Percentiles rank a stretch among this genome's conserved stretches.
Conservation (phyloP, 345 rosid genomes). For the Eucalyptus marginata region DNA sequence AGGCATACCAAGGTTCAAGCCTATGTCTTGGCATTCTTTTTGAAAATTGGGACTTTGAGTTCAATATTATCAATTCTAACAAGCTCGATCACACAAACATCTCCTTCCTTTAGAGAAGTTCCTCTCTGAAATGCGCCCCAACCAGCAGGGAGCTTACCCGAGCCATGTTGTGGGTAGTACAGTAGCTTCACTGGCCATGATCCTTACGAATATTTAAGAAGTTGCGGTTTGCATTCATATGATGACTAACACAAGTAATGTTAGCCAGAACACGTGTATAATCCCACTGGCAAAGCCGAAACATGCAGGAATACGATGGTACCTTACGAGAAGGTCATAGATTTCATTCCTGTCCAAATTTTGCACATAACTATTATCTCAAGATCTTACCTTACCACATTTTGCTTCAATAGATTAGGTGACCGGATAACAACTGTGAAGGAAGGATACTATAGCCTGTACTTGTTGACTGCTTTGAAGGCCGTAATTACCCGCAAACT, state of each 20-base stretch:
- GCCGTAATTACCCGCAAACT: no score
- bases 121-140: neutral
- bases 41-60: neutral
- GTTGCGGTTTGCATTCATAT: no score
- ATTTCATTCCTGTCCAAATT: no score
- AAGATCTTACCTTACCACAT: fast-evolving
- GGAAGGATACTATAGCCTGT: fast-evolving
- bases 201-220: no score
- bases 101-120: neutral
- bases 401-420: neutral
- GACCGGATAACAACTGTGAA: no score
- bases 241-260: no score
- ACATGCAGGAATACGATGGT: no score
- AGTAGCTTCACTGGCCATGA: fast-evolving
- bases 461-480: no score
- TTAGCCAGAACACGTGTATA: no score
- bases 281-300: no score
- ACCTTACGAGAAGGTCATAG: no score
- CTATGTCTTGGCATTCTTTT: fast-evolving
- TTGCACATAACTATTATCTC: fast-evolving
- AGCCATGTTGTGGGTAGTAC: neutral
- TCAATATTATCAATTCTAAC: neutral
- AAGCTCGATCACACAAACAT: fast-evolving
- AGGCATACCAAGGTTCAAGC: neutral
- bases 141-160: fast-evolving